Base-by-base conservation (phyloP, 371 early-diverging fungal species). In the Parasitella parasitica region DNA sequence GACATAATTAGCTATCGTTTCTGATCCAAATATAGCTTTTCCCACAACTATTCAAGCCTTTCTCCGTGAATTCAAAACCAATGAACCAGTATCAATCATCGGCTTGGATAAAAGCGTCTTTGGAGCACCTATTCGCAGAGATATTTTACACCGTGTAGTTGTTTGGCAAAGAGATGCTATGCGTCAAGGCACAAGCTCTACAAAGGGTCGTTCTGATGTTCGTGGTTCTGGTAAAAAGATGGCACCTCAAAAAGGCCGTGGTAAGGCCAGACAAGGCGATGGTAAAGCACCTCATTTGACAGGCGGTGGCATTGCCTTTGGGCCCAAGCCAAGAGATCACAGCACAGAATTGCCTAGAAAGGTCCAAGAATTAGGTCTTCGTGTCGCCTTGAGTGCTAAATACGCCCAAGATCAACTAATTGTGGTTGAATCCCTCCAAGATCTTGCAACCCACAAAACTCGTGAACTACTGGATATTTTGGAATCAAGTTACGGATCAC, bases 161-260 rank as follows among this genome's bases (percentile, higher is more conserved):
- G 87, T 89, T 27, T 94, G 91, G 88, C 91, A 93, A 71, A 74
- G 94, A 26, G 90, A 91, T 70, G 82, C 81, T 27, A 72, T 89
- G 81, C 85, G 93, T 59, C 93, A 91, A 71, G 97, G 96, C 39
- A 97, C 97, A 8, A 89, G 88, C 54, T 86, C 87, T 27, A 85
- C 94, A 26, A 94, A 94, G 70, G 81, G 84, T 15, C 84, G 92
- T 54, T 83, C 90, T 37, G 93, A 95, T 64, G 96, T 96, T 30
- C 78, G 91, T 26, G 97, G 96, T 22, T 84, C 91, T 5, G 85
- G 91, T 39, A 77, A 84, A 61, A 97, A 93, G 76, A 75, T 75
- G 9, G 84, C 87, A 32, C 91, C 91, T 24, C 97, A 97, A 76
- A 97, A 97, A 78, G 97, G 97, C 6, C 83, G 94, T 39, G 97